A percentile compares a stretch with the other conserved stretches of the same genome.
Conservation (phyloP, 768 basidiomycete species). For the Exsudoporus frostii region DNA sequence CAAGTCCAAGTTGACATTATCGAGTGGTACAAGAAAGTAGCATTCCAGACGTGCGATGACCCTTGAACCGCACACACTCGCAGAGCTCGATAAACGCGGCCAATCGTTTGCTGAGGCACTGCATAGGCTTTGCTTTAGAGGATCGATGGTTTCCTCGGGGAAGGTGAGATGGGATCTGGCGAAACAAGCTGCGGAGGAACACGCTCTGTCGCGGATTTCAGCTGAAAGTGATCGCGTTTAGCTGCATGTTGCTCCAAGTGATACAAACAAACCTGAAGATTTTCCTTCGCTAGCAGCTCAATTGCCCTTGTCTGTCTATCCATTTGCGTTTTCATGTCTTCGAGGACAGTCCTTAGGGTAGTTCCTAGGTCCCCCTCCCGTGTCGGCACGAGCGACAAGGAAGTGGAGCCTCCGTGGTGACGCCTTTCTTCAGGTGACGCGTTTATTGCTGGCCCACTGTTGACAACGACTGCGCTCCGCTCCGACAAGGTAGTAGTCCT, state of each 20-base stretch:
- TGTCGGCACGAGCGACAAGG: slow-evolving; percentile 13
- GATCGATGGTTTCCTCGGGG: slow-evolving; percentile 15
- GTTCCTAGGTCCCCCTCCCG: slow-evolving; percentile 20
- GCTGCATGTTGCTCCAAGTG: neutral
- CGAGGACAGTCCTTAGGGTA: slow-evolving; percentile 36
- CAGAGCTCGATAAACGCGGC: neutral
- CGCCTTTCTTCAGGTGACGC: slow-evolving; percentile 12
- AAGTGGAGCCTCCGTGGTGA: slow-evolving; percentile 7
- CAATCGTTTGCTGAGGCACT: neutral
- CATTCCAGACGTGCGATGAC: neutral
- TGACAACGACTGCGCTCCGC: slow-evolving; percentile 3
- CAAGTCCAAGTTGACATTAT: neutral
- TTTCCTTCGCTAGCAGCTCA: slow-evolving; percentile 43
- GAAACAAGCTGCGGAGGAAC: slow-evolving; percentile 8
- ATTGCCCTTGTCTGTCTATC: slow-evolving; percentile 46
- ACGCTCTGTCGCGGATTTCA: slow-evolving; percentile 18
- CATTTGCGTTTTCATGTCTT: slow-evolving; percentile 47
- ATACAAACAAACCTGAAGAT: slow-evolving; percentile 38
- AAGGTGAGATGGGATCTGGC: slow-evolving; percentile 11
- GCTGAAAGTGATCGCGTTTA: slow-evolving; percentile 8
- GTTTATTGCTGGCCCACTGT: slow-evolving; percentile 5
- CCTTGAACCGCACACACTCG: neutral
- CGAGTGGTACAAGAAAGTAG: neutral
- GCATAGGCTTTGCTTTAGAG: neutral
- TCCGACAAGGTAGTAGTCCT: slow-evolving; percentile 12